Evolutionary conservation across 257 asterid species (phyloP).

Genomic region (Solanum virginianum): DNA sequence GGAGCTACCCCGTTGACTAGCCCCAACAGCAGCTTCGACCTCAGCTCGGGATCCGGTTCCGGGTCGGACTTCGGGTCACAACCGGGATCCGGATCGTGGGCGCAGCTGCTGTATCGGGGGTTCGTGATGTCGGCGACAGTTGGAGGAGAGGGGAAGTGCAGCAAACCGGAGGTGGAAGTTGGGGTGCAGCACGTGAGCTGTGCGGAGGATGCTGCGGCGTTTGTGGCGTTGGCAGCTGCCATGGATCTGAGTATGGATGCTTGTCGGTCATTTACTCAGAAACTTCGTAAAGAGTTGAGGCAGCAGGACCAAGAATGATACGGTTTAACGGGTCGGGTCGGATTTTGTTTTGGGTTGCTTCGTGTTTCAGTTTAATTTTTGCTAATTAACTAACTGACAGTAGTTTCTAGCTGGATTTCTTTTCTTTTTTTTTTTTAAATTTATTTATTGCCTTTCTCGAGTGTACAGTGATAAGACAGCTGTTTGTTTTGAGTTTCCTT

Average conservation of each 20-base stretch:
- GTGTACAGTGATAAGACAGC: conserved; percentile 49
- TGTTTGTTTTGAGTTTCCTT: conserved; percentile 1
- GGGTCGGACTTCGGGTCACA: conserved; percentile 55
- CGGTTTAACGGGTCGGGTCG: background rate
- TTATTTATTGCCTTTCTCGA: conserved; percentile 1
- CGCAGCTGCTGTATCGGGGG: conserved; percentile 55
- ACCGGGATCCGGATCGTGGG: conserved; percentile 84
- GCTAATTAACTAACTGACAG: background rate
- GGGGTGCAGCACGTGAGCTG: conserved; percentile 92
- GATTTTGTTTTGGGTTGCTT: background rate
- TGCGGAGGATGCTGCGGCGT: conserved; percentile 95
- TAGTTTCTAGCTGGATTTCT: background rate
- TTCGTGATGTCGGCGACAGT: conserved; percentile 89
- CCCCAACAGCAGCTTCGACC: conserved; percentile 79
- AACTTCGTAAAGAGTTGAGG: conserved; percentile 74
- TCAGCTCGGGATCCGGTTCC: conserved; percentile 43
- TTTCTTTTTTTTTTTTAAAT: background rate
- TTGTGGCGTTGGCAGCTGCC: conserved; percentile 94
- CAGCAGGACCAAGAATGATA: conserved; percentile 39
- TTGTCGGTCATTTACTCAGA: conserved; percentile 57
- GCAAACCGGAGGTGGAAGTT: conserved; percentile 81
- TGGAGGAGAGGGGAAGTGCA: conserved; percentile 54
- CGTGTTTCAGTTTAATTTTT: background rate
- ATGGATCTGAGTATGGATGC: conserved; percentile 95
- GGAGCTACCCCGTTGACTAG: conserved; percentile 74